phyloP scores from a whole-genome alignment of 345 rosid species.

The Syzygium grande region DNA sequence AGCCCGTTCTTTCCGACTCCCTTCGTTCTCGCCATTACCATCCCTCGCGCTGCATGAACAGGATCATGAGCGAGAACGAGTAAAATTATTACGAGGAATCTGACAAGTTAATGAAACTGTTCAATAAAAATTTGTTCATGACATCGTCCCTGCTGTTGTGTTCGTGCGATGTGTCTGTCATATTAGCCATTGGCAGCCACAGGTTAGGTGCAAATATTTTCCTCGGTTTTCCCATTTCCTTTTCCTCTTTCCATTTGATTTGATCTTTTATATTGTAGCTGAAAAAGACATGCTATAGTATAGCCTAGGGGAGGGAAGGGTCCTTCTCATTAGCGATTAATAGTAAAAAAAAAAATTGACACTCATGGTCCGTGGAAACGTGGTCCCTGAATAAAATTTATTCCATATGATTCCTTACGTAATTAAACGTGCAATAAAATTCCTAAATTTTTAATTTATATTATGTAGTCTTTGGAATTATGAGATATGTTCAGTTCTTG shows the following conservation, averaged over 20 bases:
- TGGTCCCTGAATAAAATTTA: too few relatives aligned
- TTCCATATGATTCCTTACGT: accelerated
- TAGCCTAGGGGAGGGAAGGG: neutral
- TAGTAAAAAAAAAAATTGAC: neutral
- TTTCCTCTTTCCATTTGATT: neutral
- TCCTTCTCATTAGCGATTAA: neutral
- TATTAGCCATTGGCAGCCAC: neutral
- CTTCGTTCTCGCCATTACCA: neutral
- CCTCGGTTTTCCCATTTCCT: neutral
- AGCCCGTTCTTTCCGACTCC: neutral
- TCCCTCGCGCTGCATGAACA: neutral
- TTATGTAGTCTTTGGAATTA: too few relatives aligned
- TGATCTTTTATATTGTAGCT: neutral
- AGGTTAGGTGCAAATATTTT: neutral
- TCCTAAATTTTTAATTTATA: accelerated
- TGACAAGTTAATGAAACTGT: too few relatives aligned
- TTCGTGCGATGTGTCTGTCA: neutral
- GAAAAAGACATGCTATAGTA: neutral
- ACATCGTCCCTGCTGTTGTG: too few relatives aligned
- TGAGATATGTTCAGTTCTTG: too few relatives aligned
- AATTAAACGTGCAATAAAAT: too few relatives aligned
- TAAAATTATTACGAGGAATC: too few relatives aligned
- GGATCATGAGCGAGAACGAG: too few relatives aligned
- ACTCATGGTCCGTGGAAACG: too few relatives aligned
- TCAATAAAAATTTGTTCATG: too few relatives aligned